These are phyloP conservation scores for Rauvolfia tetraphylla DNA, from an alignment of 257 asterid genomes.

Conservation along the genomic window DNA sequence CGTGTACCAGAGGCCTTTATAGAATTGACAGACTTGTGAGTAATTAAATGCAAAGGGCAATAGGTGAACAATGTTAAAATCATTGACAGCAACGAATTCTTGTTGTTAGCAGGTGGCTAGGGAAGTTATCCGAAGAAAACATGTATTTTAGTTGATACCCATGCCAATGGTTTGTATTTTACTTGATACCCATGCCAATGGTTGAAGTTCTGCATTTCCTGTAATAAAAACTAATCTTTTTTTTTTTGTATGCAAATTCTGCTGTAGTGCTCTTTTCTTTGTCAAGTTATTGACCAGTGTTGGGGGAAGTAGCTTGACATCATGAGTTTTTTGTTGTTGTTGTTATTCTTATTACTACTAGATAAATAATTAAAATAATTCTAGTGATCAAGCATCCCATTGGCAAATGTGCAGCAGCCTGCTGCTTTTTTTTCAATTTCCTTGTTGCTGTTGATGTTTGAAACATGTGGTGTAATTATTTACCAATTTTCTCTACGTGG, in stretches of 20 bases:
- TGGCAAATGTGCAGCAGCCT: not conserved
- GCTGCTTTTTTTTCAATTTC: not conserved
- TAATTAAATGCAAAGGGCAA: not conserved
- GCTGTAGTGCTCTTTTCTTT: not conserved
- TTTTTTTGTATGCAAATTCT: not conserved
- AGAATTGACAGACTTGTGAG: not conserved
- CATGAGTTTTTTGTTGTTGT: no score
- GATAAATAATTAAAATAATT: no score
- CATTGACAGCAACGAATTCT: not conserved
- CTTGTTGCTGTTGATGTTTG: not conserved
- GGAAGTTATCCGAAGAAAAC: not conserved
- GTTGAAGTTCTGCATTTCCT: not conserved
- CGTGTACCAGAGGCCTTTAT: not conserved
- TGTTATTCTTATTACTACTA: no score
- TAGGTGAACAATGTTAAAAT: not conserved
- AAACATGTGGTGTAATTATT: not conserved
- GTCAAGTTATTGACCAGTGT: not conserved
- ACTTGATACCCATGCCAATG: not conserved
- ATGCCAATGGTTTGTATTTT: not conserved
- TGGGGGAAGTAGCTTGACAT: not conserved
- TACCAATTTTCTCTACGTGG: no score
- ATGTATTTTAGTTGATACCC: not conserved
- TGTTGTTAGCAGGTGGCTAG: not conserved
- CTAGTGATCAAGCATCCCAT: not conserved
- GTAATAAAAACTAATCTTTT: not conserved